These are phyloP conservation scores for Rhodotorula taiwanensis DNA, from an alignment of 768 basidiomycete genomes.

Conservation along the genomic window DNA sequence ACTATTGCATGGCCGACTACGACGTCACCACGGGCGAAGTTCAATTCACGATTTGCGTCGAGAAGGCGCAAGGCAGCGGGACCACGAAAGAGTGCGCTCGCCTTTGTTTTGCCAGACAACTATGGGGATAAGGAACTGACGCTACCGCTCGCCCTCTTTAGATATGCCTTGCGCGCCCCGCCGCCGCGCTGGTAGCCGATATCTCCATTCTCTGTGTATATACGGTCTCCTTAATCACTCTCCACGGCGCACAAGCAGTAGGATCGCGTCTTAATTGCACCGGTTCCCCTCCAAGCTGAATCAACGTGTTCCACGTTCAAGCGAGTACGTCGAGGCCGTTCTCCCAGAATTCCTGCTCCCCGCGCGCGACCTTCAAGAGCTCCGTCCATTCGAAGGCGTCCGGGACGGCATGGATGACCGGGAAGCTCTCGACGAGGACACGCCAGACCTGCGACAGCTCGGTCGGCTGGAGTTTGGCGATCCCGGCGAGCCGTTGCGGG, in stretches of 20 bases:
- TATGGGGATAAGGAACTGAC: too few relatives aligned
- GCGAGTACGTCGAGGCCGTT: constrained; percentile 1
- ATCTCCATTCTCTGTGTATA: neutral
- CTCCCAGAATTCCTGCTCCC: neutral
- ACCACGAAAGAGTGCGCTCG: constrained; percentile 52
- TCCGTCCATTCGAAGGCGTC: constrained; percentile 26
- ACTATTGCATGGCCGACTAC: constrained; percentile 62
- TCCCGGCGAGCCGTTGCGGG: neutral
- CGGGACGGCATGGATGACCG: constrained; percentile 18
- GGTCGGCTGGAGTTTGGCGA: neutral
- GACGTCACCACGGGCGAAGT: constrained; percentile 58
- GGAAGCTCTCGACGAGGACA: neutral
- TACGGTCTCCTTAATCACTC: too few relatives aligned
- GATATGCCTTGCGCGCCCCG: constrained; percentile 18
- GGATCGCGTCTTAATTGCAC: too few relatives aligned
- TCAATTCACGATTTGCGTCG: constrained; percentile 75
- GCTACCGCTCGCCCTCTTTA: neutral
- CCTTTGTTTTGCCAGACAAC: too few relatives aligned
- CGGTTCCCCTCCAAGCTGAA: too few relatives aligned
- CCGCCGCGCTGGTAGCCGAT: constrained; percentile 20
- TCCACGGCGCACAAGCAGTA: too few relatives aligned
- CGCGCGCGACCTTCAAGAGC: neutral
- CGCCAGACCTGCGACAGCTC: constrained; percentile 12
- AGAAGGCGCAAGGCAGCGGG: constrained; percentile 73
- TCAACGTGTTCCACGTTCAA: neutral